Conservation (phyloP, 805 yeast genomes). For the Trichomonascus vanleenenianus region DNA sequence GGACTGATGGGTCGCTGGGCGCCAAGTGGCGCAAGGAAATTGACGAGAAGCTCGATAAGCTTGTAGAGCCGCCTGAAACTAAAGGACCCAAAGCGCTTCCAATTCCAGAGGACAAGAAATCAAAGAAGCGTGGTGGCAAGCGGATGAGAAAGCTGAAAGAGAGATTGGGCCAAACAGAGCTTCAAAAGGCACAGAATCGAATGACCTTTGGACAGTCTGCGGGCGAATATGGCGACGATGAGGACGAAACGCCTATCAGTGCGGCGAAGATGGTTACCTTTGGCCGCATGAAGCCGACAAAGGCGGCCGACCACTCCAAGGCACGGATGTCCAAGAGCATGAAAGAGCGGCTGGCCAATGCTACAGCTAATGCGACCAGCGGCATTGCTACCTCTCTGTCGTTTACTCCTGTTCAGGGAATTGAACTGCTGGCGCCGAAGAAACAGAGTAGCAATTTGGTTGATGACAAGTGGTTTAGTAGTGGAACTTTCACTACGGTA, state of each 20-base stretch:
- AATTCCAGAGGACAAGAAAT: constrained; percentile 63
- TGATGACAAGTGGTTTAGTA: constrained; percentile 21
- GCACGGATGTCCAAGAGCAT: constrained; percentile 58
- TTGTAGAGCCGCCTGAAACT: constrained; percentile 70
- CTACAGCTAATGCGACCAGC: constrained; percentile 3
- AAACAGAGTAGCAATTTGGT: constrained; percentile 2
- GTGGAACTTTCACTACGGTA: constrained; percentile 18
- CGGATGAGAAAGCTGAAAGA: constrained; percentile 74
- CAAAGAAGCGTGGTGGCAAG: constrained; percentile 83
- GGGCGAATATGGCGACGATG: constrained; percentile 53
- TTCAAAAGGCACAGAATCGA: constrained; percentile 75
- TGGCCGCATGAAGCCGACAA: constrained; percentile 25
- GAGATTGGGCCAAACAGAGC: constrained; percentile 70
- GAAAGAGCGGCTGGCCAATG: constrained; percentile 34
- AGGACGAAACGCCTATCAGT: constrained; percentile 39
- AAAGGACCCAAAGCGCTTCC: constrained; percentile 57
- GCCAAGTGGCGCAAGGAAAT: constrained; percentile 53
- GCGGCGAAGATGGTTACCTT: constrained; percentile 39
- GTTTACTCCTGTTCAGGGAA: constrained; percentile 22
- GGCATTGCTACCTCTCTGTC: constrained; percentile 3
- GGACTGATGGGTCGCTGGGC: constrained; percentile 49
- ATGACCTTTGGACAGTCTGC: constrained; percentile 77
- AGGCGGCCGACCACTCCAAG: constrained; percentile 29
- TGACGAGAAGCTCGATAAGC: constrained; percentile 53
- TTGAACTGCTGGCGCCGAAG: constrained; percentile 21